These are phyloP conservation scores for Ustilago cynodontis DNA, from an alignment of 1,284 basidiomycete genomes.

Conservation along the genomic window DNA sequence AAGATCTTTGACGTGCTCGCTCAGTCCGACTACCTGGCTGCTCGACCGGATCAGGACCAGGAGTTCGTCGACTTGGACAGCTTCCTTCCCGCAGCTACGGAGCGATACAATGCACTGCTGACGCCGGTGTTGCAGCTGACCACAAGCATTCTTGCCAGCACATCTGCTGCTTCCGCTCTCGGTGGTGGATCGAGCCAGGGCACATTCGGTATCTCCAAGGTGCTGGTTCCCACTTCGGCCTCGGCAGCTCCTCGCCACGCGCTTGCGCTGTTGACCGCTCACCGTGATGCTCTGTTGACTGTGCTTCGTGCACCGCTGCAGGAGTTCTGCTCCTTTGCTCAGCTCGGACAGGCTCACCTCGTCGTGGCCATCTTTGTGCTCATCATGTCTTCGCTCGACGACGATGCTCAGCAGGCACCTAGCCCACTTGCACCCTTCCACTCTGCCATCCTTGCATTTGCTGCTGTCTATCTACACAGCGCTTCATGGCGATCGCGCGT, in stretches of 20 bases:
- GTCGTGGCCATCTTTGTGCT: slow-evolving; percentile 79
- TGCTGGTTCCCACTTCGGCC: slow-evolving; percentile 36
- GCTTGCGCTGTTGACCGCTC: slow-evolving; percentile 80
- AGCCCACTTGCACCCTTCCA: slow-evolving; percentile 75
- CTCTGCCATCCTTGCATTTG: slow-evolving; percentile 80
- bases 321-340: slow-evolving; percentile 75
- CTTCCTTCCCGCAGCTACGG: slow-evolving; percentile 87
- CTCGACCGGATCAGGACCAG: slow-evolving; percentile 83
- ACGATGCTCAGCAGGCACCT: slow-evolving; percentile 78
- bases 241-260: slow-evolving; percentile 73
- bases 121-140: slow-evolving; percentile 86
- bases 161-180: slow-evolving; percentile 71
- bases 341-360: slow-evolving; percentile 79
- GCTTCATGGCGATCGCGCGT: slow-evolving; percentile 76
- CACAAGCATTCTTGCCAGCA: slow-evolving; percentile 70
- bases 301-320: slow-evolving; percentile 80
- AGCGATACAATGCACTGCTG: slow-evolving; percentile 88
- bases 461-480: slow-evolving; percentile 80
- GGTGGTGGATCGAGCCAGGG: slow-evolving; percentile 73
- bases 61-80: slow-evolving; percentile 84
- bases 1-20: slow-evolving; percentile 83
- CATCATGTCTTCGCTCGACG: slow-evolving; percentile 79
- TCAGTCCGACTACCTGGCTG: slow-evolving; percentile 87
- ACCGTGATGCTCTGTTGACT: slow-evolving; percentile 83
- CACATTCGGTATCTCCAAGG: slow-evolving; percentile 35